Base-by-base conservation (phyloP, 2,329 filamentous ascomycete genomes). In the Myriosclerotinia scirpicola region DNA sequence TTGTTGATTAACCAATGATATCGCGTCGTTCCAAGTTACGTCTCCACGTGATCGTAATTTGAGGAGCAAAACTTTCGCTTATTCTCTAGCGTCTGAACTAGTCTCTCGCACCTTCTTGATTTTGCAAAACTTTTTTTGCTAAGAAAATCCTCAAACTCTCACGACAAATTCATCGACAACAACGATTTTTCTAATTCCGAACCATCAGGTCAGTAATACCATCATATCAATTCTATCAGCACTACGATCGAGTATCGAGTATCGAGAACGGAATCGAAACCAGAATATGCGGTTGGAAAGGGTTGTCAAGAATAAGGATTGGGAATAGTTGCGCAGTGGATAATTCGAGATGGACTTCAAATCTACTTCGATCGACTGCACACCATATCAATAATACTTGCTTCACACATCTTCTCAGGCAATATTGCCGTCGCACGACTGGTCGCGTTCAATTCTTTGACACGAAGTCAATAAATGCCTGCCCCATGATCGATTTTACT, bases 141-240 rank as follows among this genome's bases (percentile, higher is more conserved):
- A 65, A 55, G 30, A 65, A 60, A 17, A 53, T 53, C 38, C 42
- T 36, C 38, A 60, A 50, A 59, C 56, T 54, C 12, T 62, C 64
- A 62, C 64, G 64, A 66, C 64, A 66, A 66, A 38, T n/a, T 44
- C 54, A 59, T 55, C 52, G 53, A 67, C 60, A 42, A 64, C 70
- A 70, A 68, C 78, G 80, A 82, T 81, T 81, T 34, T 34, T 34
- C 79, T 79, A 75, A 78, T 75, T 75, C 75, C 74, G 71, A 77
- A 76, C 79, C 80, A 82, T 80, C 81, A 82, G 81, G 81, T 82
- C 71, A 81, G 80, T 81, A 74, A 11, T 53, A 38, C 46, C 46
- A 66, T 52, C 44, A 68, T 66, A 14, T 55, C 38, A 36, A 38
- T 65, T n/a, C 22, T 11, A 50, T 52, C 15, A 26, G 17, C n/a